Evolutionary conservation across 495 filamentous ascomycete genomes (phyloP).

Genomic region (Hyaloscypha bicolor): DNA sequence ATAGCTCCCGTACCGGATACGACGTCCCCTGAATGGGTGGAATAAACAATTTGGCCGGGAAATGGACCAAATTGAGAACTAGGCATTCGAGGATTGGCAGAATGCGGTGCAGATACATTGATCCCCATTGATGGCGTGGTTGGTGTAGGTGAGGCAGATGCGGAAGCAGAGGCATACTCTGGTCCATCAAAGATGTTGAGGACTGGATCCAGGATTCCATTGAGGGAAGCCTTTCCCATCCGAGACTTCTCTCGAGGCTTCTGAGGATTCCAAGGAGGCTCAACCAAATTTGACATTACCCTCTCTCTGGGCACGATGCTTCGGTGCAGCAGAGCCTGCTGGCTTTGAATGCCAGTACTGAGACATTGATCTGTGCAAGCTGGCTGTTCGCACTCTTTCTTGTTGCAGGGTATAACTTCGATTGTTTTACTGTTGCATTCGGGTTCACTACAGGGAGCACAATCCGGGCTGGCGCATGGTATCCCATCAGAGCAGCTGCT

Average conservation of each 20-base stretch:
- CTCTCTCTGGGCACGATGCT: neutral
- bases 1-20: conserved; percentile 16
- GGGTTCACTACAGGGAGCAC: conserved; percentile 12
- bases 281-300: conserved; percentile 12
- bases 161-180: conserved; percentile 13
- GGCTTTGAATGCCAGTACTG: conserved; percentile 8
- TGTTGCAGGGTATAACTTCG: conserved; percentile 20
- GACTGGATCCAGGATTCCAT: conserved; percentile 8
- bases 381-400: conserved; percentile 12
- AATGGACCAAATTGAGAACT: conserved; percentile 11
- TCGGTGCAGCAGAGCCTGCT: neutral
- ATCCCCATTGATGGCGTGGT: conserved; percentile 20
- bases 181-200: neutral
- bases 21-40: neutral
- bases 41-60: neutral
- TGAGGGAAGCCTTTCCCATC: neutral
- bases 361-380: conserved; percentile 22
- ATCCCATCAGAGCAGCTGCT: conserved; percentile 31
- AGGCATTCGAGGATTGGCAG: conserved; percentile 1
- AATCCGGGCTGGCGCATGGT: conserved; percentile 28
- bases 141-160: conserved; percentile 12
- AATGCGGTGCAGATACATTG: conserved; percentile 17
- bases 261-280: conserved; percentile 15
- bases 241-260: neutral
- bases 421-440: conserved; percentile 1